These are phyloP conservation scores for Kockovaella imperatae DNA, from an alignment of 768 basidiomycete species.

Conservation along the genomic window DNA sequence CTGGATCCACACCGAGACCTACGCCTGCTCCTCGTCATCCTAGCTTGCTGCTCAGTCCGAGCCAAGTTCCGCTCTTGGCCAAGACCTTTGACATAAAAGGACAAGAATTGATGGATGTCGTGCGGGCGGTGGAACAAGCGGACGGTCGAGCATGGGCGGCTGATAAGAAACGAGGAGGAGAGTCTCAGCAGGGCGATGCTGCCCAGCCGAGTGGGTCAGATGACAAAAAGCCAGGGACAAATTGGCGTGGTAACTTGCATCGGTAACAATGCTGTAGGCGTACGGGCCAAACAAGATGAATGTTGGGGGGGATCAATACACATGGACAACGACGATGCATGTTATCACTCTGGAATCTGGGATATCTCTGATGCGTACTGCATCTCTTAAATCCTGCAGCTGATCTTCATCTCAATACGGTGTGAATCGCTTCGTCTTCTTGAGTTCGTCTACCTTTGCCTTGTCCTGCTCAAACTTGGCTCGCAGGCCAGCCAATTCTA, in stretches of 20 bases:
- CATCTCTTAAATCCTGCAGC: background rate
- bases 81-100: slow-evolving; percentile 31
- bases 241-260: slow-evolving; percentile 31
- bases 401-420: slow-evolving; percentile 53
- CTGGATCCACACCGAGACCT: slow-evolving; percentile 5
- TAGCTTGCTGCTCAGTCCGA: slow-evolving; percentile 21
- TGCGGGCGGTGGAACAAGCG: slow-evolving; percentile 43
- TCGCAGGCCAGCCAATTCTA: slow-evolving; percentile 59
- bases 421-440: slow-evolving; percentile 71
- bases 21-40: slow-evolving; percentile 14
- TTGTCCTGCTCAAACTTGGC: slow-evolving; percentile 83
- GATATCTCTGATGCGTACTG: background rate
- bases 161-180: slow-evolving; percentile 9
- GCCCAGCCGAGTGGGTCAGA: background rate
- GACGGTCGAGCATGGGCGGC: slow-evolving; percentile 30
- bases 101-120: slow-evolving; percentile 43
- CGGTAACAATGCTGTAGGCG: slow-evolving; percentile 12
- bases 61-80: slow-evolving; percentile 27
- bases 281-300: background rate
- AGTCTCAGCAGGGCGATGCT: slow-evolving; percentile 4
- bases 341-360: background rate
- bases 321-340: background rate
- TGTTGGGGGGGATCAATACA: no score
- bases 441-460: slow-evolving; percentile 69
- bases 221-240: slow-evolving; percentile 3